Evolutionary conservation across 306 rosid species (phyloP).

Genomic region (Calophaca sinica): DNA sequence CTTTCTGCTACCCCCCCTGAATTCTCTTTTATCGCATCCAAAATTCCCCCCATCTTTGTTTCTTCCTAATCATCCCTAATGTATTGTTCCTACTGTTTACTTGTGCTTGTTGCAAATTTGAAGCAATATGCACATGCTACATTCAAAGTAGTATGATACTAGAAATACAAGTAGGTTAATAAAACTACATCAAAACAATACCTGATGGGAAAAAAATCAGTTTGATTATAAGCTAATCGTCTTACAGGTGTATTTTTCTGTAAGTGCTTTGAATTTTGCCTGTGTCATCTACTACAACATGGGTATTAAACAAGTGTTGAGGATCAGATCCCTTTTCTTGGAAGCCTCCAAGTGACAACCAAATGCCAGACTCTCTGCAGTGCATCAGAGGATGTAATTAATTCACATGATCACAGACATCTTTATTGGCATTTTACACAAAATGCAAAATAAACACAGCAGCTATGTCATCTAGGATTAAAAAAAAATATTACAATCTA

Average conservation of each 20-base stretch:
- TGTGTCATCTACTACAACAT: slow-evolving; percentile 75
- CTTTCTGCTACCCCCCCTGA: background rate
- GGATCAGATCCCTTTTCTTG: slow-evolving; percentile 88
- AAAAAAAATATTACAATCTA: background rate
- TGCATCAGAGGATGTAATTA: slow-evolving; percentile 27
- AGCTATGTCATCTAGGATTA: slow-evolving; percentile 10
- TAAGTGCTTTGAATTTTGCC: slow-evolving; percentile 79
- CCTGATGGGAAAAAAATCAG: background rate
- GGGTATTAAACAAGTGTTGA: slow-evolving; percentile 78
- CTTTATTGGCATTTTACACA: too few species aligned
- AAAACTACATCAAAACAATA: slow-evolving; percentile 18
- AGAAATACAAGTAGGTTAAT: slow-evolving; percentile 9
- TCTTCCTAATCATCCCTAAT: slow-evolving; percentile 34
- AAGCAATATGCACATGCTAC: background rate
- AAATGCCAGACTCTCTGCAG: slow-evolving; percentile 88
- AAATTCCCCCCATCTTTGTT: background rate
- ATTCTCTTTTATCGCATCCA: background rate
- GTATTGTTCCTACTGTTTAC: background rate
- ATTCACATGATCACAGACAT: background rate
- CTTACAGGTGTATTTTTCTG: slow-evolving; percentile 90
- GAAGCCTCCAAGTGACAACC: slow-evolving; percentile 98
- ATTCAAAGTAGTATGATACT: slow-evolving; percentile 30
- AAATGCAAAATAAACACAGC: too few species aligned
- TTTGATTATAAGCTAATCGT: slow-evolving; percentile 5
- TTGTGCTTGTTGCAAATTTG: slow-evolving; percentile 15